A percentile compares a stretch with the other conserved stretches of the same genome.
Evolutionary conservation across 2,329 filamentous ascomycete genomes (phyloP).

Genomic region (Aspergillus sp.): DNA sequence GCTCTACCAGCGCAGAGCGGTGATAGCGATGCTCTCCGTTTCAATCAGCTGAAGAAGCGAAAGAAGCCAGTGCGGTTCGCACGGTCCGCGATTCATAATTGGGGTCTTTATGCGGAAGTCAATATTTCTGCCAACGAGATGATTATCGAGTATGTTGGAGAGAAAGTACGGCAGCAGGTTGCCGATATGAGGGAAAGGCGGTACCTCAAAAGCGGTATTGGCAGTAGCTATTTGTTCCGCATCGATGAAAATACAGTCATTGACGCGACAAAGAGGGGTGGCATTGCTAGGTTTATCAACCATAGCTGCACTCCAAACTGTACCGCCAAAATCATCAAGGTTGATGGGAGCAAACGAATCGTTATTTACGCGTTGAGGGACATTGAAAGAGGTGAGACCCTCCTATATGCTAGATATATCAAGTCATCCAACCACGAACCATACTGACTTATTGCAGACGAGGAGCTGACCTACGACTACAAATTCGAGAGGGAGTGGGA

Average conservation of each 20-base stretch:
- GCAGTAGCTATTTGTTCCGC: constrained; percentile 95
- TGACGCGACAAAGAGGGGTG: constrained; percentile 97
- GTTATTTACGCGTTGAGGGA: constrained; percentile 98
- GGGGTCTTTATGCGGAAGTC: constrained; percentile 97
- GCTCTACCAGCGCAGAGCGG: constrained; percentile 67
- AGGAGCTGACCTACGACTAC: constrained; percentile 99
- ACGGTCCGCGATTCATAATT: constrained; percentile 96
- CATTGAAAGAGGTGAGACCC: constrained; percentile 86
- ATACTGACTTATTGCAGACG: constrained; percentile 63
- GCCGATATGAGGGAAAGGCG: constrained; percentile 92
- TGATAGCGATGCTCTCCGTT: constrained; percentile 89
- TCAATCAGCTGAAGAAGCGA: constrained; percentile 98
- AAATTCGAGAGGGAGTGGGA: constrained; percentile 98
- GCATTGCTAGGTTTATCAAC: constrained; percentile 98
- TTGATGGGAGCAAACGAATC: constrained; percentile 96
- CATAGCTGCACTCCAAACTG: constrained; percentile 97
- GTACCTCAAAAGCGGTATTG: constrained; percentile 95
- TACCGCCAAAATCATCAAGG: constrained; percentile 98
- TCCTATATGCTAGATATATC: not conserved
- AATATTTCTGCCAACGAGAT: constrained; percentile 97
- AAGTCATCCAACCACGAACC: not conserved
- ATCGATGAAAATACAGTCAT: constrained; percentile 98
- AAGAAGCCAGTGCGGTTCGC: constrained; percentile 99
- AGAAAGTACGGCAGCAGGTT: constrained; percentile 95
- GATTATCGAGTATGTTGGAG: constrained; percentile 99